Evolutionary conservation across 164 flowering plant genomes (phyloP), one percentile per base, ranked within the genome.

Genomic region (Dillenia turbinata): DNA sequence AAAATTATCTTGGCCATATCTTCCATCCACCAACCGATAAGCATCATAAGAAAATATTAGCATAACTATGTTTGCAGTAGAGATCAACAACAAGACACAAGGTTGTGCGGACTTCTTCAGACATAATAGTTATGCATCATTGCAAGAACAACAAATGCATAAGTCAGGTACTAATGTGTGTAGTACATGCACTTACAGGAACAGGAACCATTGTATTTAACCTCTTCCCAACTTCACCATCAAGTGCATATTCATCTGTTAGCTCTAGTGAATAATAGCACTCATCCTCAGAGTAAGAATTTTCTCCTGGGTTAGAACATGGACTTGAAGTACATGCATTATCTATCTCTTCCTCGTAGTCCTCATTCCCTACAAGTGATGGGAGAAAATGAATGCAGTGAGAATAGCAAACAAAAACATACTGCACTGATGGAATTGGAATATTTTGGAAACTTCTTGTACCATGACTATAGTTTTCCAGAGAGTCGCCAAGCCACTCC

Each of bases 151-250:
- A 33, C 40, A 33, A 33, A 33, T 33, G 40, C 40, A 33, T 0
- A 33, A 33, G 40, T 33, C 40, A 33, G 40, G 40, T 33, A 5
- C 40, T 33, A 33, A 33, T 33, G 40, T 7, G 40, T 33, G 40
- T 5, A 33, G 40, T 33, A 33, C 40, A 33, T 33, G 40, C 40
- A 33, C 85, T 73, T 72, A 85, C 90, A 64, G 85, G 88, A 56
- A 82, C 73, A 26, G 82, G 74, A 53, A 66, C 56, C 80, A 83
- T 70, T 65, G 81, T 79, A 71, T 80, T 69, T 66, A 85, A 61
- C 60, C 77, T 77, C 71, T 73, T 75, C 63, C 71, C 77, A 9
- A 80, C 75, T 76, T 85, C 90, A 58, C 74, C 85, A 69, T 85
- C 86, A 55, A 78, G 66, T 8, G 62, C 67, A 69, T 60, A 66